Evolutionary conservation across 805 yeast species (phyloP), one percentile per base, ranked within the genome.

Genomic region (Candida ipomoeae): DNA sequence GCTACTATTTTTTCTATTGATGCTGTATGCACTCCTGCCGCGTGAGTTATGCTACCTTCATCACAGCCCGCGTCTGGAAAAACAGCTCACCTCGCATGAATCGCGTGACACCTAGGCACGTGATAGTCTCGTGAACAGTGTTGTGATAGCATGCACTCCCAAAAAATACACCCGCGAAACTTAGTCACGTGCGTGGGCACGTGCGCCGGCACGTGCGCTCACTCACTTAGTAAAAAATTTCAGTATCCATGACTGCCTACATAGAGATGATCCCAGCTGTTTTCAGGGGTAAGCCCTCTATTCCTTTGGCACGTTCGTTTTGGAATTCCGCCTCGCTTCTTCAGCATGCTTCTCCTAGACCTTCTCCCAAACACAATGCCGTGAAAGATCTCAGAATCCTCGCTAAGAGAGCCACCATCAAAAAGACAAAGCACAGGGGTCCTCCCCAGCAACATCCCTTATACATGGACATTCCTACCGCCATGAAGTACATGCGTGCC

Each of bases 401-500:
- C 32, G 52, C 54, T 33, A 48, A 50, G 33, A 48, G 61, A 47
- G 50, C 40, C 11, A 48, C 52, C 14, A 38, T 50, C 42, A 48
- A 53, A 40, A 55, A 55, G 39, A 49, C 50, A 23, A 47, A 40
- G 36, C 50, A 50, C 18, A 55, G 51, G 38, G 51, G 50, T 18
- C 84, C 65, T 53, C 77, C 75, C 51, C 69, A 57, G 64, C 68
- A 55, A 13, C 75, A 76, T 46, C 91, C 91, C 1, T 71, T 86
- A 48, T 85, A 82, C 62, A 82, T 87, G 86, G 83, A 81, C 45
- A 75, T 89, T 6, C 80, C 87, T 5, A 67, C 71, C 31, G 97
- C 97, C 1, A 67, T 89, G 66, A 78, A 87, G 59, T 90, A 83
- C 62, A 64, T 92, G 50, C 77, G 97, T 55, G 96, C 98, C 0